A percentile compares a stretch with the other conserved stretches of the same genome.
Conservation (phyloP, 2,329 filamentous ascomycete genomes). For the Atkinsonella texensis region DNA sequence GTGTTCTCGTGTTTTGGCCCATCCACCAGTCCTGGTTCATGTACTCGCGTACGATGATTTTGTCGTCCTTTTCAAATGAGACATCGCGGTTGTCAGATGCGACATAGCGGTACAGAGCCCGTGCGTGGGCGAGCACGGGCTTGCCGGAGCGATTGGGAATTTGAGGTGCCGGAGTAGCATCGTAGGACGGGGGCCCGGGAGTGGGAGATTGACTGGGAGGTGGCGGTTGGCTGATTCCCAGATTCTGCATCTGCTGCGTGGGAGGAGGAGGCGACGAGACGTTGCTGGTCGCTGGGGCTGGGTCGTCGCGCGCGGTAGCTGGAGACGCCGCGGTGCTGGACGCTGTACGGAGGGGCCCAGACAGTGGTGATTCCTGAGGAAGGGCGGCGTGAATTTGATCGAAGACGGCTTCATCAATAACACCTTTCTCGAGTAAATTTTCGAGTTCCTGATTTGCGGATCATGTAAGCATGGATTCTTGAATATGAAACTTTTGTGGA, state of each 20-base stretch:
- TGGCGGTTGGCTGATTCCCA: slow-evolving; percentile 19
- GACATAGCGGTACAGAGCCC: slow-evolving; percentile 73
- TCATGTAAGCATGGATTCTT: not conserved
- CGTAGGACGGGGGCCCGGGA: slow-evolving; percentile 39
- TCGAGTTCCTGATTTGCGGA: slow-evolving; percentile 62
- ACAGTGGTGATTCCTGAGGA: slow-evolving; percentile 55
- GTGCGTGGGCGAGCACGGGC: slow-evolving; percentile 58
- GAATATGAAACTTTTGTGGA: not conserved
- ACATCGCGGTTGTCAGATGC: slow-evolving; percentile 73
- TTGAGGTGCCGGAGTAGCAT: slow-evolving; percentile 31
- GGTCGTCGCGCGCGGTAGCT: slow-evolving; percentile 18
- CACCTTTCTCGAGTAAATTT: slow-evolving; percentile 69
- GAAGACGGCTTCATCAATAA: slow-evolving; percentile 65
- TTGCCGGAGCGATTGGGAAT: slow-evolving; percentile 32
- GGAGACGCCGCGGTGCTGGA: slow-evolving; percentile 21
- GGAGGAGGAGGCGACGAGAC: slow-evolving; percentile 20
- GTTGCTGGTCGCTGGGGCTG: slow-evolving; percentile 16
- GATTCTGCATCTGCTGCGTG: slow-evolving; percentile 29
- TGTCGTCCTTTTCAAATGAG: slow-evolving; percentile 68
- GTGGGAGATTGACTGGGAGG: slow-evolving; percentile 10
- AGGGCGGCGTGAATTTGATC: slow-evolving; percentile 64
- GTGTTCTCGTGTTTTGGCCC: slow-evolving; percentile 73
- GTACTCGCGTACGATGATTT: slow-evolving; percentile 71
- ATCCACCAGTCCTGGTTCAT: slow-evolving; percentile 98
- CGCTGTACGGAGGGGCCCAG: slow-evolving; percentile 32